Percentiles rank a stretch among this genome's conserved stretches.
phyloP scores from a whole-genome alignment of 2,329 filamentous ascomycete genomes.

The Arthroderma sp. region DNA sequence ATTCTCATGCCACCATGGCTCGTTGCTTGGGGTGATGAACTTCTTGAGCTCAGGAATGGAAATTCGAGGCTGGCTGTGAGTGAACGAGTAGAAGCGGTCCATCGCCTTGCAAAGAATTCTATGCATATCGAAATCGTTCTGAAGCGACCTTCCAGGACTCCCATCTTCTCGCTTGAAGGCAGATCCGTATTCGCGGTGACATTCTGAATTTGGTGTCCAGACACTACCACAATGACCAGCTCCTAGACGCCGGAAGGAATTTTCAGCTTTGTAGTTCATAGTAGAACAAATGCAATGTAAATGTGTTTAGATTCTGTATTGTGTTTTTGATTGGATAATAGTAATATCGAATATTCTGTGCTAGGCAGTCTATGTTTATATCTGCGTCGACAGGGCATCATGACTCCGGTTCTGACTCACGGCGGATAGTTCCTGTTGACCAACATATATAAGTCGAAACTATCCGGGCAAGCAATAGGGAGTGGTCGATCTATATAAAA shows the following conservation, averaged over 20 bases:
- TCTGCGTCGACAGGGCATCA: no score
- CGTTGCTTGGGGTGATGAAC: constrained; percentile 13
- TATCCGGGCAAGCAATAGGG: no score
- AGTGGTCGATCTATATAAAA: no score
- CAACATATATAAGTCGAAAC: no score
- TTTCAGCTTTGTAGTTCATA: not conserved
- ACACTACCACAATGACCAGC: constrained; percentile 22
- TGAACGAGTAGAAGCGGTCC: not conserved
- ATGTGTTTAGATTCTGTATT: no score
- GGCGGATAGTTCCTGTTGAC: no score
- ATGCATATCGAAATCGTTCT: constrained; percentile 23
- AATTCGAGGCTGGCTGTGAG: constrained; percentile 3
- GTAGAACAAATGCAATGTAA: no score
- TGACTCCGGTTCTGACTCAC: no score
- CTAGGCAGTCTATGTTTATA: no score
- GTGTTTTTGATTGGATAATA: no score
- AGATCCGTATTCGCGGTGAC: not conserved
- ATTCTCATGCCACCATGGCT: constrained; percentile 18
- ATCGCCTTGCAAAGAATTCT: constrained; percentile 12
- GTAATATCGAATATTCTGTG: no score
- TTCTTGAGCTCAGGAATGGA: constrained; percentile 16
- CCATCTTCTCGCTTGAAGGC: constrained; percentile 26
- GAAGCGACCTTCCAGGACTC: constrained; percentile 16
- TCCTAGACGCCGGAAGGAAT: constrained; percentile 17
- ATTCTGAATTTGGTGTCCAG: constrained; percentile 14